Percentiles rank a stretch among this genome's conserved stretches.
Conservation (phyloP, 2,329 filamentous ascomycete genomes). For the Beauveria medogensis region DNA sequence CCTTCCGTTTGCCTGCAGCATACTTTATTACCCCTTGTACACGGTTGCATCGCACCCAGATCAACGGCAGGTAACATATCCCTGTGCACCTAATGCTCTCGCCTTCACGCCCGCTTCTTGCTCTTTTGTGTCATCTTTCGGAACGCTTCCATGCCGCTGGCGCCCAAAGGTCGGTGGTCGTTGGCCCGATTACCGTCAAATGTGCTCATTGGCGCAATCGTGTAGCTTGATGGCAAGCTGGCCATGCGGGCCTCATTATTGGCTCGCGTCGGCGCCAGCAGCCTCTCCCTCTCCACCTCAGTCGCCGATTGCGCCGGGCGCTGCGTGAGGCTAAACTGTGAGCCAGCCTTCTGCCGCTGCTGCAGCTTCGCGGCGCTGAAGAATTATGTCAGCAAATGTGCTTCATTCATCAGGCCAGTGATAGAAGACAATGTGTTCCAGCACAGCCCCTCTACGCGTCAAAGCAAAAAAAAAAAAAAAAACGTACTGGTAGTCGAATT, state of each 20-base stretch:
- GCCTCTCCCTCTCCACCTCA: conserved; percentile 48
- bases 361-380: conserved; percentile 44
- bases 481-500: conserved; percentile 56
- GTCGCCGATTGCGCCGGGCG: conserved; percentile 34
- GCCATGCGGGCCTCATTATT: conserved; percentile 50
- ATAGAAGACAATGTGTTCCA: too few species aligned
- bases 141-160: conserved; percentile 57
- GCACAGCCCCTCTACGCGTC: too few species aligned
- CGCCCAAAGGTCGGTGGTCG: conserved; percentile 53
- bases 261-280: conserved; percentile 46
- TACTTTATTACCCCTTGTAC: too few species aligned
- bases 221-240: conserved; percentile 49
- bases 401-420: too few species aligned
- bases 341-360: conserved; percentile 39
- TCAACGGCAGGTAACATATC: too few species aligned
- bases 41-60: too few species aligned
- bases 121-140: conserved; percentile 57
- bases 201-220: conserved; percentile 53
- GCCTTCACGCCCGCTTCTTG: conserved; percentile 38
- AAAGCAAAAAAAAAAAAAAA: not conserved
- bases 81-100: too few species aligned
- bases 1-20: not conserved
- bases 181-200: conserved; percentile 45
- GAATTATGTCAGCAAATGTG: not conserved
- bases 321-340: conserved; percentile 43